Evolutionary conservation across 352 stramenopile genomes (phyloP).

Genomic region (Phytophthora chlamydospora): DNA sequence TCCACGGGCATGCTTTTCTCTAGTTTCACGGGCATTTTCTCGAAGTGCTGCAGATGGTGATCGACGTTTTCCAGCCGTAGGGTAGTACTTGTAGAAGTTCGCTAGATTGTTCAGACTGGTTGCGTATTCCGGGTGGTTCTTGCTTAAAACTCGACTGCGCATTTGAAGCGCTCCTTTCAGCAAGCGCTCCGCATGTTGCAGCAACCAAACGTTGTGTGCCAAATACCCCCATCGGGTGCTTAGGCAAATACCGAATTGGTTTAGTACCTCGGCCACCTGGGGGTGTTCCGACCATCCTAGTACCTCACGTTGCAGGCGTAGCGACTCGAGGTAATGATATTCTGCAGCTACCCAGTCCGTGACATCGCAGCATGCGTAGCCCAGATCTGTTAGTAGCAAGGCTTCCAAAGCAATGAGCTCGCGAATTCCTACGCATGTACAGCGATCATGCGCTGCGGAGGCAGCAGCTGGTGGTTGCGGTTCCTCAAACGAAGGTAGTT

Average conservation of each 20-base stretch:
- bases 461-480: conserved; percentile 35
- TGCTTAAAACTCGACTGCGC: conserved; percentile 72
- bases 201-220: conserved; percentile 78
- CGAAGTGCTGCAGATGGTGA: conserved; percentile 32
- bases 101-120: conserved; percentile 85
- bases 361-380: conserved; percentile 81
- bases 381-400: conserved; percentile 74
- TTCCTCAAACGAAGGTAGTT: conserved; percentile 69
- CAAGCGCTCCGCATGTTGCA: conserved; percentile 72
- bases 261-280: conserved; percentile 81
- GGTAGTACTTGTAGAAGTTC: conserved; percentile 87
- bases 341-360: conserved; percentile 77
- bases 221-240: conserved; percentile 74
- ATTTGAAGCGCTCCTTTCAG: conserved; percentile 76
- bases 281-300: conserved; percentile 76
- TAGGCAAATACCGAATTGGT: conserved; percentile 81
- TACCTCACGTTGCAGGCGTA: conserved; percentile 82
- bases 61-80: conserved; percentile 37
- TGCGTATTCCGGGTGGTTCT: conserved; percentile 79
- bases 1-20: conserved; percentile 18
- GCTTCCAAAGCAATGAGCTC: conserved; percentile 80
- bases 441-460: conserved; percentile 41
- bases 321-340: conserved; percentile 78
- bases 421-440: conserved; percentile 72
- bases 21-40: conserved; percentile 27